Base-by-base conservation (phyloP, 179 eudicot genomes). In the Silene noctiflora region DNA sequence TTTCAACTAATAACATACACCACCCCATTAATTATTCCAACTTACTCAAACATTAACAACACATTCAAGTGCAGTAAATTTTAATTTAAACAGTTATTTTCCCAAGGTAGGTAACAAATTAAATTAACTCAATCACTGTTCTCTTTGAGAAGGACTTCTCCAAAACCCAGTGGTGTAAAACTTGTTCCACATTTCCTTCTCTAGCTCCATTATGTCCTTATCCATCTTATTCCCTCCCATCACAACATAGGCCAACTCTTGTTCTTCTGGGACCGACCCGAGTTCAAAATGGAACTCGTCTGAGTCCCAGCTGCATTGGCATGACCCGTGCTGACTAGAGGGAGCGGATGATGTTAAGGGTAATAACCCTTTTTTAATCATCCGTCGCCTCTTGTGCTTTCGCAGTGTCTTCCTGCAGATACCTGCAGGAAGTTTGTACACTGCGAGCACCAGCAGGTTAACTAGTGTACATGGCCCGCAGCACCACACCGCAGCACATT, bases 401-500 rank as follows among this genome's bases (percentile, higher is more conserved):
- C 72, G 35, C 0, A 82, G 29, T 24, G 82, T 82, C 56, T 79
- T 78, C 77, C 78, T 68, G 69, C 80, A 82, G 2, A 82, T 68
- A 1, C 85, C 79, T 4, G 85, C 82, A 4, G 85, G 85, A 53
- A 82, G 72, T 25, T 82, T 82, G 67, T 82, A 82, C 14, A 82
- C 78, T 0, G 76, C 72, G 0, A 82, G 75, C 16, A 79, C 78
- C 0, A 79, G 13, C 14, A 82, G 25, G 58, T 79, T 82, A 0
- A 82, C 75, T 46, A 79, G 56, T 9, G 80, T 51, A 70, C 80
- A 79, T 0, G 85, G 85, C 66, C 80, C 77, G 39, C 85, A 82
- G 60, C 85, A 82, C 80, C 79, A 82, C 68, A 82, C 85, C 17
- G 82, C 85, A 0, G 80, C 78, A 46, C 85, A 82, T 35, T 76